phyloP scores from a whole-genome alignment of 441 rosid species.

The Dalechampia spathulata region DNA sequence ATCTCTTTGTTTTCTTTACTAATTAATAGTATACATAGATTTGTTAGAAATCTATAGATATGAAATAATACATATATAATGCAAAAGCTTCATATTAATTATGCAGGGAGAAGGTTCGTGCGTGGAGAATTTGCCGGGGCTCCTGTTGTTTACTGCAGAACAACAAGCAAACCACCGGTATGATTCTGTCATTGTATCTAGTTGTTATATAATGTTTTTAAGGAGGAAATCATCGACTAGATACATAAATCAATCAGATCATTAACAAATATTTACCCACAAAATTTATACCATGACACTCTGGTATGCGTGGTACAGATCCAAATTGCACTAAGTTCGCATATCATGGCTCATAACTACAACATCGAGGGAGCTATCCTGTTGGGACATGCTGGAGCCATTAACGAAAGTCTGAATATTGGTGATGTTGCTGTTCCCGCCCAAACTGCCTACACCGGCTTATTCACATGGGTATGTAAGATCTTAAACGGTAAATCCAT shows the following conservation, averaged over 20 bases:
- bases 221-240: too few species aligned
- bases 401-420: background rate
- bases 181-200: too few species aligned
- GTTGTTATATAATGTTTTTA: too few species aligned
- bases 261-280: too few species aligned
- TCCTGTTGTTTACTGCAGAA: background rate
- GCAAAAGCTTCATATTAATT: background rate
- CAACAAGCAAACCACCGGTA: background rate
- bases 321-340: background rate
- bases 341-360: background rate
- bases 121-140: background rate
- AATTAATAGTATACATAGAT: too few species aligned
- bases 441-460: conserved; percentile 1
- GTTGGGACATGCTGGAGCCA: conserved; percentile 1
- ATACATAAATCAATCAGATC: too few species aligned
- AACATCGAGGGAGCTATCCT: background rate
- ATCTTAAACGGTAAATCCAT: too few species aligned
- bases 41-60: background rate
- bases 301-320: background rate
- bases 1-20: background rate
- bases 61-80: background rate
- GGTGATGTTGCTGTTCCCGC: conserved; percentile 7
- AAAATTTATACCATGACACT: too few species aligned
- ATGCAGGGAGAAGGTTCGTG: background rate
- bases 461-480: too few species aligned